Base-by-base conservation (phyloP, 495 filamentous ascomycete species). In the Astrocystis sublimbata region DNA sequence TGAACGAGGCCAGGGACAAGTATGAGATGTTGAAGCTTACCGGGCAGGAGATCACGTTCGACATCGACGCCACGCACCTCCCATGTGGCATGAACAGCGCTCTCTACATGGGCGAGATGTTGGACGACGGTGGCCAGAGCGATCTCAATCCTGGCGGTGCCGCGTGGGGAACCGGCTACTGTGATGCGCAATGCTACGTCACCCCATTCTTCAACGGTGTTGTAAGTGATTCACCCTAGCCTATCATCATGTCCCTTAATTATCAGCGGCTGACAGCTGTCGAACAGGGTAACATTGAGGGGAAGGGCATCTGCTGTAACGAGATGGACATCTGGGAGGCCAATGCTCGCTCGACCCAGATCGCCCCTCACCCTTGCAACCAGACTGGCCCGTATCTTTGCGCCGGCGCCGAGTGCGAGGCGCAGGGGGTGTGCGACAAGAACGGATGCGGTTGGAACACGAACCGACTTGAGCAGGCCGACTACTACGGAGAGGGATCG, bases 51-150 rank as follows among this genome's bases (percentile, higher is more conserved):
- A 71, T 89, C 55, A 75, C 78, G 30, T 88, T 89, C 68, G 85
- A 88, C 57, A 82, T 89, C 19, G 85, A 90, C 67, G 76, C 83
- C 3, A 84, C 82, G 24, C 76, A 79, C 7, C 76, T 89, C 1
- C 79, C 78, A 2, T 90, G 87, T 67, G 87, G 87, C 3, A 79
- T 87, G 76, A 90, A 89, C 72, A 86, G 84, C 49, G 87, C 87
- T 2, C 76, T 90, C 12, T 89, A 89, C 71, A 77, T 89, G 33
- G 81, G 82, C 26, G 84, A 88, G 70, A 89, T 90, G 86, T 66
- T 77, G 26, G 63, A 65, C 3, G 76, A 81, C 30, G 86, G 87
- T 50, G 84, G 85, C 26, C 71, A 80, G 61, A 79, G 74, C 66
- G 68, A 74, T 13, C 69, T 83, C 33, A 89, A 88, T 73, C 76